phyloP scores from a whole-genome alignment of 2,329 filamentous ascomycete genomes.

The Claviceps humidiphila region DNA sequence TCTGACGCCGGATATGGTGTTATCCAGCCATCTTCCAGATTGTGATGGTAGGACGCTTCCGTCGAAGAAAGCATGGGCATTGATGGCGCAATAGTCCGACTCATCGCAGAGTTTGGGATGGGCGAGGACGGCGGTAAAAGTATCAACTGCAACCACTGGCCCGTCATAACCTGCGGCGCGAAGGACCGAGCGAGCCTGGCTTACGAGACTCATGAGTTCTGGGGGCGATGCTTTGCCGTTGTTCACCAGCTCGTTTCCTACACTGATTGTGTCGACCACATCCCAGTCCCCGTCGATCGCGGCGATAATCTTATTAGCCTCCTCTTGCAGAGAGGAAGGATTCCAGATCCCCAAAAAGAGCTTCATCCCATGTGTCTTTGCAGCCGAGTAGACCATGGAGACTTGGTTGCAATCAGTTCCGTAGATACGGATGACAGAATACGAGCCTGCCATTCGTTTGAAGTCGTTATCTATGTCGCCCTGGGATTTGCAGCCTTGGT shows the following conservation, averaged over 20 bases:
- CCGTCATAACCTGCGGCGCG: slow-evolving; percentile 53
- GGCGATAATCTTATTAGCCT: slow-evolving; percentile 47
- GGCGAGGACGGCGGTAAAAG: slow-evolving; percentile 51
- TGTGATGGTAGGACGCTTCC: slow-evolving; percentile 40
- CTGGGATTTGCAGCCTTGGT: slow-evolving; percentile 52
- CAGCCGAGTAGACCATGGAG: slow-evolving; percentile 45
- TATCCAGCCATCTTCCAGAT: slow-evolving; percentile 54
- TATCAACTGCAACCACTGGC: slow-evolving; percentile 69
- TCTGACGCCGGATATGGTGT: slow-evolving; percentile 35
- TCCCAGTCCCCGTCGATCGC: slow-evolving; percentile 53
- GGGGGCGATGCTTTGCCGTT: slow-evolving; percentile 38
- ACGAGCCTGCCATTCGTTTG: slow-evolving; percentile 34
- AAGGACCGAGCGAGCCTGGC: slow-evolving; percentile 42
- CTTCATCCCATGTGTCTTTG: slow-evolving; percentile 50
- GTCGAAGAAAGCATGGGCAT: slow-evolving; percentile 79
- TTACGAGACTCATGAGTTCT: slow-evolving; percentile 45
- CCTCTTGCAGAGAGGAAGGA: slow-evolving; percentile 38
- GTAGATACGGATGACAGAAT: slow-evolving; percentile 60
- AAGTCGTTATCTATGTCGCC: slow-evolving; percentile 54
- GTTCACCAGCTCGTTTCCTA: slow-evolving; percentile 75
- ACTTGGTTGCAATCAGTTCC: slow-evolving; percentile 70
- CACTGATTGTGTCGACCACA: slow-evolving; percentile 53
- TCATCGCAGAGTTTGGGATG: slow-evolving; percentile 57
- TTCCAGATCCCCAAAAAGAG: slow-evolving; percentile 66
- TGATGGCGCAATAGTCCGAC: slow-evolving; percentile 69